Conservation (phyloP, 139 green algal species). For the Raphidocelis subcapitata region DNA sequence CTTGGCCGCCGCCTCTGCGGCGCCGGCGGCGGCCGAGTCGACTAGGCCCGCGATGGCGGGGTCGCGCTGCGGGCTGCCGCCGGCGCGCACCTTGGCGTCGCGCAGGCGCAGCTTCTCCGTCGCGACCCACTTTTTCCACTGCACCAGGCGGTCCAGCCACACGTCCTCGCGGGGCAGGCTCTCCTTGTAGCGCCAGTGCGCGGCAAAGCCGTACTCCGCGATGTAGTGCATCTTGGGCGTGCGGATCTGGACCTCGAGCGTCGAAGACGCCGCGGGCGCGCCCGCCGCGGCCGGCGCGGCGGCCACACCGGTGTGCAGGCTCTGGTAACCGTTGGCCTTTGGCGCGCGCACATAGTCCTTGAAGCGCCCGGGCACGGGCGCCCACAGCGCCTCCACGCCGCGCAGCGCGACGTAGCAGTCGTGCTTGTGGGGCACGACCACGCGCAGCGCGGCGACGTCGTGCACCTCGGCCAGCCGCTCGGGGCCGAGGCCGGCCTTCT, state of each 20-base stretch:
- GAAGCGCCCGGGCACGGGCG: conserved; percentile 44
- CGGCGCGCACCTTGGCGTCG: conserved; percentile 18
- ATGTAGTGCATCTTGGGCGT: conserved; percentile 90
- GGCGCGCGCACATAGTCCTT: conserved; percentile 85
- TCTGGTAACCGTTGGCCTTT: conserved; percentile 90
- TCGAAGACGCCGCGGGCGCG: too few species aligned
- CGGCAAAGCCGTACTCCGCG: conserved; percentile 85
- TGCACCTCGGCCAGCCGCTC: conserved; percentile 34
- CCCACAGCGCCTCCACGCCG: conserved; percentile 61
- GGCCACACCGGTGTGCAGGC: too few species aligned
- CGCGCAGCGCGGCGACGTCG: conserved; percentile 77
- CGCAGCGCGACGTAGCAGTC: conserved; percentile 81
- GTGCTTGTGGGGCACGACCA: conserved; percentile 76
- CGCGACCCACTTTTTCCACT: conserved; percentile 32
- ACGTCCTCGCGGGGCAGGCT: conserved; percentile 21
- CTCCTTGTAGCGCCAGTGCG: conserved; percentile 97
- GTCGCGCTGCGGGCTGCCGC: conserved; percentile 5
- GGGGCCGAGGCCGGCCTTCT: background rate
- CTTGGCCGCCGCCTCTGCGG: background rate
- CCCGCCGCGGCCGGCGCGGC: too few species aligned
- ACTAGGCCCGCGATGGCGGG: background rate
- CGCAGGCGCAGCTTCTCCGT: conserved; percentile 23
- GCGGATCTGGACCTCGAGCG: conserved; percentile 65
- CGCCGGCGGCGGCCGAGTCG: background rate
- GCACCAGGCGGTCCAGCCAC: conserved; percentile 30